Evolutionary conservation across 148 eudicot species (phyloP), one percentile per base, ranked within the genome.

Genomic region (Simmondsia chinensis): DNA sequence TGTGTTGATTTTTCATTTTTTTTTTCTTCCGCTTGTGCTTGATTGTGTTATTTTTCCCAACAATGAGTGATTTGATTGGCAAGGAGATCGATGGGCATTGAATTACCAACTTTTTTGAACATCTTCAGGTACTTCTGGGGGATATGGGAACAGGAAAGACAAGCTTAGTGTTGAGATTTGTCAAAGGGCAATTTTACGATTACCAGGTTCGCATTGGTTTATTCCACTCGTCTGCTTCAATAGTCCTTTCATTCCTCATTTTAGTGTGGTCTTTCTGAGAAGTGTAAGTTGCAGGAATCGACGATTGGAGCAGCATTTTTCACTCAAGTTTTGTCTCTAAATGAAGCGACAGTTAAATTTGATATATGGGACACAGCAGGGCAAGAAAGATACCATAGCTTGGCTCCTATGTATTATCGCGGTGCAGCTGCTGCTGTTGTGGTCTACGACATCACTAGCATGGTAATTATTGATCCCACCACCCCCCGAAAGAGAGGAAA

Each of bases 321-420:
- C 62, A 74, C 91, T 7, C 79, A 82, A 28, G 69, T 69, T 16
- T 57, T 82, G 48, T 71, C 82, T 17, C 36, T 77, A 42, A 62
- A 65, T 39, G 81, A 82, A 25, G 76, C 63, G 8, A 74, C 72
- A 0, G 65, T 82, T 2, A 82, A 82, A 30, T 71, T 82, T 41
- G 91, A 82, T 44, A 77, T 82, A 63, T 82, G 91, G 91, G 91
- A 82, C 60, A 82, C 91, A 14, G 91, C 91, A 0, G 91, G 91
- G 35, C 91, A 82, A 61, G 91, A 82, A 39, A 61, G 85, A 30
- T 82, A 82, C 57, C 78, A 82, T 7, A 77, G 91, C 74, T 69
- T 82, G 63, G 91, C 85, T 71, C 91, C 91, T 28, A 82, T 82
- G 91, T 82, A 82, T 57, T 77, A 82, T 31, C 82, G 82, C 4